phyloP scores from a whole-genome alignment of 2,329 filamentous ascomycete species.

The Penicillium sp. region DNA sequence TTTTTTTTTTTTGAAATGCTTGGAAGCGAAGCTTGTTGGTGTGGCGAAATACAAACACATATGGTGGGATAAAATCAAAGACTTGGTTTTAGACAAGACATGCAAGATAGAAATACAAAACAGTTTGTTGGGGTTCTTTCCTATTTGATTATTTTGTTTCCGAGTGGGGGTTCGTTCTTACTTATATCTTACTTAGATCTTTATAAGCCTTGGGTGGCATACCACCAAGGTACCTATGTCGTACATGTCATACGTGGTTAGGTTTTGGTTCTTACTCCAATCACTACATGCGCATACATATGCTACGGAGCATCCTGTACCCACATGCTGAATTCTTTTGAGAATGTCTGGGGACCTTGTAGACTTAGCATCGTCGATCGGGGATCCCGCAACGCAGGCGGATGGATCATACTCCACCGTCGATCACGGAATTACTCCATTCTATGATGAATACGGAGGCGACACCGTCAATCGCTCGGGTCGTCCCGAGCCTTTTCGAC shows the following conservation, averaged over 20 bases:
- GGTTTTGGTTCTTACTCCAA: background rate
- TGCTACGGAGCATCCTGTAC: background rate
- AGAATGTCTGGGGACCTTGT: background rate
- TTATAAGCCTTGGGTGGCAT: background rate
- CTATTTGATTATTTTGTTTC: background rate
- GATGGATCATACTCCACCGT: background rate
- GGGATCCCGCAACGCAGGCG: background rate
- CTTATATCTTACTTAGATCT: background rate
- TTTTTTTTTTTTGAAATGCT: background rate
- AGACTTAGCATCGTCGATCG: background rate
- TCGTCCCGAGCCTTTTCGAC: background rate
- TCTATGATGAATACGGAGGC: background rate
- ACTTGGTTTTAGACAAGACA: background rate
- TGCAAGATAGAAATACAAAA: background rate
- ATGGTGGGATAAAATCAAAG: background rate
- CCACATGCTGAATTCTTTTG: background rate
- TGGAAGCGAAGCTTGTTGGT: background rate
- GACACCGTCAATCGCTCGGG: background rate
- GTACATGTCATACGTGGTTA: background rate
- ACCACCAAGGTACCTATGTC: conserved; percentile 5
- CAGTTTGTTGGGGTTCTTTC: background rate
- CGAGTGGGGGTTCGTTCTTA: background rate
- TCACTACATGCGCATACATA: background rate
- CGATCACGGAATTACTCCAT: background rate
- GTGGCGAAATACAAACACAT: background rate